Base-by-base conservation (phyloP, 2,329 filamentous ascomycete genomes). In the Bipolaris zeicola region DNA sequence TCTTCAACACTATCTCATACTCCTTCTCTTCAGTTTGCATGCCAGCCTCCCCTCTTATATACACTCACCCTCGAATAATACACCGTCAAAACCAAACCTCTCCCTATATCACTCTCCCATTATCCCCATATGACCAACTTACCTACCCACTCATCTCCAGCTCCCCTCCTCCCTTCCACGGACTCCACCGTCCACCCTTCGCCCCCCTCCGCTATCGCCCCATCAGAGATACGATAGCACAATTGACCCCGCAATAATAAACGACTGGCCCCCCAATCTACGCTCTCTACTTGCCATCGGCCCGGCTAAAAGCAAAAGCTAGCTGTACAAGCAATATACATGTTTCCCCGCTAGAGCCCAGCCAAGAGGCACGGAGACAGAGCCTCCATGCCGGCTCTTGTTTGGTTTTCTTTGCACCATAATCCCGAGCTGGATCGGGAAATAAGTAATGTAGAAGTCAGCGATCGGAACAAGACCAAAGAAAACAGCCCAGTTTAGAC, bases 291-390 rank as follows among this genome's bases (percentile, higher is more conserved):
- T 44, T 52, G 50, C 53, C 58, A 8, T 24, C 66, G 65, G 68
- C 50, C 69, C 68, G 69, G 55, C 44, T 57, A 44, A 57, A 53
- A 46, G 50, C 65, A 16, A 24, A 24, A n/a, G 66, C 65, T 69
- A 67, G 67, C 26, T 50, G 20, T 34, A 6, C 26, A 14, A 51
- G 16, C 62, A 66, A 53, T 67, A 48, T 62, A 63, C 57, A 55
- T 52, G 60, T 52, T 50, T 64, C 54, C 26, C 10, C 38, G 44
- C 54, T 53, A 62, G 26, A 28, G 50, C n/a, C n/a, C 10, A 39
- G 16, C 16, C 7, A 18, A 10, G 18, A 28, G 26, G 26, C 26
- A 28, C 37, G 37, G 42, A 46, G 50, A 13, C 26, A 28, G 37
- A 45, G 57, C 49, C 57, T 55, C 42, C 43, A 67, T 71, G 65